Percentiles rank a stretch among this genome's conserved stretches.
These are phyloP conservation scores for Wakefieldia striispora DNA, from an alignment of 768 basidiomycete species.

Conservation along the genomic window DNA sequence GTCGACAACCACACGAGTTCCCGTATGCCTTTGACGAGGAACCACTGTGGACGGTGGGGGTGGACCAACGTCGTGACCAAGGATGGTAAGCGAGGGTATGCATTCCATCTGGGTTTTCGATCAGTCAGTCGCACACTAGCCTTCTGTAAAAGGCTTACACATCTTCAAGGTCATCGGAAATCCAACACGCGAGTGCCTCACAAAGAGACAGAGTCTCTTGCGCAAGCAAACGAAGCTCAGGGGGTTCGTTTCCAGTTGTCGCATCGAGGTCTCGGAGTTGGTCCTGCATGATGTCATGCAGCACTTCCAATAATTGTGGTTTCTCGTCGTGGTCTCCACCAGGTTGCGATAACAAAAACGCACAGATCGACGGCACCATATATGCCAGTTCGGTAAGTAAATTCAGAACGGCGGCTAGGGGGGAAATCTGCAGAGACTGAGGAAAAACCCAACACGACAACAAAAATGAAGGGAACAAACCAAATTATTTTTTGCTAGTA, in stretches of 20 bases:
- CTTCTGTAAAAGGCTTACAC: constrained; percentile 23
- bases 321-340: constrained; percentile 25
- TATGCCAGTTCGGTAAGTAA: constrained; percentile 47
- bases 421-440: constrained; percentile 37
- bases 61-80: constrained; percentile 50
- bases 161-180: constrained; percentile 41
- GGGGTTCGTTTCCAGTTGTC: constrained; percentile 22
- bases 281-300: constrained; percentile 42
- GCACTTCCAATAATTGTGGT: constrained; percentile 36
- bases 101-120: constrained; percentile 33
- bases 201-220: constrained; percentile 46
- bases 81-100: constrained; percentile 38
- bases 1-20: constrained; percentile 54
- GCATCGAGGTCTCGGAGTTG: constrained; percentile 37
- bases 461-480: constrained; percentile 33
- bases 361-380: constrained; percentile 47
- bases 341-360: constrained; percentile 34
- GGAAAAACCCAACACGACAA: not conserved
- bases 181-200: constrained; percentile 52
- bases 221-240: constrained; percentile 34
- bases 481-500: constrained; percentile 36
- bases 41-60: constrained; percentile 47
- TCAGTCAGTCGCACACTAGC: not conserved
- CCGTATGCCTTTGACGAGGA: constrained; percentile 48
- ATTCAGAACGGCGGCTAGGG: constrained; percentile 51